phyloP scores from a whole-genome alignment of 1,284 basidiomycete genomes.

The Ustilago curta region DNA sequence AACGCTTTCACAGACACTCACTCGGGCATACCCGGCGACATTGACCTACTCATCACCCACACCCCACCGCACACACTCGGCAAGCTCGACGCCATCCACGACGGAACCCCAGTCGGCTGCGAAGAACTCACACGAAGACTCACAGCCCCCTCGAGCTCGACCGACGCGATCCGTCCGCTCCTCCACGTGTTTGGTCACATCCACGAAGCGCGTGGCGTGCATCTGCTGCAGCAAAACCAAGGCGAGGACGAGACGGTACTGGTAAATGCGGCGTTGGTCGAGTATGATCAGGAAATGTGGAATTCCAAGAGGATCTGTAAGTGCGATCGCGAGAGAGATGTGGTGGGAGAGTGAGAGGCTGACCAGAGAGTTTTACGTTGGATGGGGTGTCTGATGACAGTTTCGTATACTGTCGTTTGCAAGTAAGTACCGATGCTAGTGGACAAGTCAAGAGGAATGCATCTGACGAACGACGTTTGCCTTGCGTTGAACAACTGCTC shows the following conservation, averaged over 20 bases:
- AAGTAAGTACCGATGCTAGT: conserved; percentile 17
- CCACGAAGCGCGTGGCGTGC: conserved; percentile 43
- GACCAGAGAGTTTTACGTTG: too few relatives aligned
- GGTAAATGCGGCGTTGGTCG: conserved; percentile 53
- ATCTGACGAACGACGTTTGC: conserved; percentile 10
- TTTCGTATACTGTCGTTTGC: conserved; percentile 36
- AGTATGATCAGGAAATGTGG: conserved; percentile 42
- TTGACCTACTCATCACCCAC: conserved; percentile 53
- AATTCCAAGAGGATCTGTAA: conserved; percentile 16
- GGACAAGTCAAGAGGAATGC: neutral
- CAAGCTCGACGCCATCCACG: conserved; percentile 30
- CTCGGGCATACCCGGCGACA: conserved; percentile 18
- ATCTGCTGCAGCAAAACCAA: conserved; percentile 9
- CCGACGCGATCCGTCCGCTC: conserved; percentile 25
- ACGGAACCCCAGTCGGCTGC: conserved; percentile 48
- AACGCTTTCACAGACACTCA: conserved; percentile 9
- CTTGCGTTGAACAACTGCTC: neutral
- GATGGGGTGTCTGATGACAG: neutral
- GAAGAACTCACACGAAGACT: conserved; percentile 39
- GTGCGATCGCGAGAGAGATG: neutral
- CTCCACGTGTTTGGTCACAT: conserved; percentile 55
- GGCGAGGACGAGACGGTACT: conserved; percentile 28
- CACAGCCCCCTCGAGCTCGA: neutral
- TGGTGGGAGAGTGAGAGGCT: neutral
- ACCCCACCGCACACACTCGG: conserved; percentile 32